Base-by-base conservation (phyloP, 179 eudicot genomes). In the Gypsophila paniculata region DNA sequence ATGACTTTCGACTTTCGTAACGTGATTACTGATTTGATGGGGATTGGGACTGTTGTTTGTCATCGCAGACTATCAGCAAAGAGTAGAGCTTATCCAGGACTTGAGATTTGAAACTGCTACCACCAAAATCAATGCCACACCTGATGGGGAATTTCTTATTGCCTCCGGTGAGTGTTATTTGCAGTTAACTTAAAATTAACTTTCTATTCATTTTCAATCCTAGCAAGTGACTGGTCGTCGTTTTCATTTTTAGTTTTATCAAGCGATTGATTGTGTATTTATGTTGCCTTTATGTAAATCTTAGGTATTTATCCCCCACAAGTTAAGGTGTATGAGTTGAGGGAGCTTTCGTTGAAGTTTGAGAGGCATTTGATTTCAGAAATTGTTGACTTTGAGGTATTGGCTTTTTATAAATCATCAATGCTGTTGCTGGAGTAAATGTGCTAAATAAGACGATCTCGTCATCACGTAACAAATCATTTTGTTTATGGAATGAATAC, bases 271-370 rank as follows among this genome's bases (percentile, higher is more conserved):
- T 44, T n/a, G 11, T 4, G 12, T 42, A 42, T 42, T 44, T n/a
- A 46, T 6, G 2, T 57, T 69, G 25, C 0, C 61, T 23, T 55
- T 65, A 34, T 72, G 55, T 61, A 53, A 42, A 72, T 65, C 32
- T 36, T 71, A 94, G 99, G 99, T 73, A 94, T 90, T 71, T 90
- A 94, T 67, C 99, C 99, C 51, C 99, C 99, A 42, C 97, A 91
- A 80, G 84, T 94, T 55, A 94, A 94, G 86, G 97, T 94, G 32
- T 94, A 89, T 58, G 97, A 94, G 84, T 75, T 94, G 65, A 84
- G 93, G 81, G 92, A 90, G 78, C 83, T 87, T 53, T 78, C 99
- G 1, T 74, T 91, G 83, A 94, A 94, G 96, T 94, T 94, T 79
- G 99, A 94, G 79, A 76, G 99, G 48, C 97, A 94, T 77, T 79